Evolutionary conservation across 768 basidiomycete species (phyloP), one percentile per base, ranked within the genome.

Genomic region (Amanita fuliginea): DNA sequence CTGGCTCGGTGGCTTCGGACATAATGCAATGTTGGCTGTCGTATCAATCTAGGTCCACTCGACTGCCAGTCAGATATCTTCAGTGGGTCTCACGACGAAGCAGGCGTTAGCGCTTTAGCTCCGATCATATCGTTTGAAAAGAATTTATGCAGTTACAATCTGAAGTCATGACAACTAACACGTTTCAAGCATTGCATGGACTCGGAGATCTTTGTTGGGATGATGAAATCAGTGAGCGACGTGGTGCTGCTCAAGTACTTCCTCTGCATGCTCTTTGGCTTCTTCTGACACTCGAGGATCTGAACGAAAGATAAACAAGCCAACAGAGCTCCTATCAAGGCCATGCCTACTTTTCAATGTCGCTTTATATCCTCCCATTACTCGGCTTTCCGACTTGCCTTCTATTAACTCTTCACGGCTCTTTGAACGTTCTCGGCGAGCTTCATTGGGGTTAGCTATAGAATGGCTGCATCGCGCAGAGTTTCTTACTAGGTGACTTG

Each of bases 291-390:
- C 52, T 26, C 49, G 37, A 34, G 57, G 55, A 36, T 57, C 57
- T 59, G 43, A 3, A 28, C 14, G 42, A 28, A 13, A 19, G 24
- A 28, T 9, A 24, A 30, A 30, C 24, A 3, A 6, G 3, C 35
- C 9, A 16, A 24, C 36, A 14, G 13, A 11, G 3, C 39, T 6
- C 24, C 28, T 37, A 16, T 26, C 34, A 28, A 40, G 2, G 24
- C 24, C 30, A n/a, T 24, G 6, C 60, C 53, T 26, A 66, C 64
- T 64, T 22, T 58, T 55, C 13, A 62, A 22, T 3, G 64, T 58
- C 1, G 64, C 64, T 46, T 64, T 66, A 43, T 64, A 63, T 1
- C 61, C 63, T 9, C 64, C 63, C n/a, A 64, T 54, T 26, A 61
- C 58, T 36, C 54, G 53, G 24, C 52, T 42, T 11, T 55, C 49